Conservation (phyloP, 2,329 filamentous ascomycete genomes). For the Colletotrichum tropicicola region DNA sequence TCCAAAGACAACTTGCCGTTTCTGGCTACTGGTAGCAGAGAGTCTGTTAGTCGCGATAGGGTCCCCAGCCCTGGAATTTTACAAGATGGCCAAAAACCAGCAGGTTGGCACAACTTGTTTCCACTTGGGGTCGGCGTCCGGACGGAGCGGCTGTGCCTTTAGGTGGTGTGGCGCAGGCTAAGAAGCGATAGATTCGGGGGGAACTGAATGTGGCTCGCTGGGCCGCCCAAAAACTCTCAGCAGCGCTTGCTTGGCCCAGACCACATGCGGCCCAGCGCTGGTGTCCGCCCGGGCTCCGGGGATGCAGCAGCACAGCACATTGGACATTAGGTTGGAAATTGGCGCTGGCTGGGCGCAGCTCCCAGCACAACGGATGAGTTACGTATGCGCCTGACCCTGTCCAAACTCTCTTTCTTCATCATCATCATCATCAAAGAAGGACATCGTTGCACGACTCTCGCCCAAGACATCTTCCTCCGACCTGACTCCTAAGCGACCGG, state of each 20-base stretch:
- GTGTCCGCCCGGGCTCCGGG: background rate
- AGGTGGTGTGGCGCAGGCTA: conserved; percentile 15
- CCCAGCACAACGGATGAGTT: conserved; percentile 14
- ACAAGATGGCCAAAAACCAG: background rate
- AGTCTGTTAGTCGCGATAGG: no score
- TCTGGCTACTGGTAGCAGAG: no score
- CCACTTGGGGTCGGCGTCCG: background rate
- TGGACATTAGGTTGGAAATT: background rate
- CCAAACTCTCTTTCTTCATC: conserved; percentile 27
- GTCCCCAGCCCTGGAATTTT: no score
- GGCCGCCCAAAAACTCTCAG: background rate
- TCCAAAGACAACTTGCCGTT: no score
- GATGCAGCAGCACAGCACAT: background rate
- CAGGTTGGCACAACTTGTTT: no score
- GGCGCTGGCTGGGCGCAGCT: background rate
- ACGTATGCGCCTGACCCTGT: conserved; percentile 4
- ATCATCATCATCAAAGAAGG: background rate
- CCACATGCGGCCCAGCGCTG: background rate
- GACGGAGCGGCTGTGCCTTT: background rate
- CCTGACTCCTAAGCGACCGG: no score
- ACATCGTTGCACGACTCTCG: background rate
- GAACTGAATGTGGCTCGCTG: background rate
- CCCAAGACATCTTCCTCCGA: background rate
- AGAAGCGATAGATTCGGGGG: background rate
- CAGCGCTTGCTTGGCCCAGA: background rate